These are phyloP conservation scores for Carnegiea gigantea DNA, from an alignment of 179 eudicot genomes.

Conservation along the genomic window DNA sequence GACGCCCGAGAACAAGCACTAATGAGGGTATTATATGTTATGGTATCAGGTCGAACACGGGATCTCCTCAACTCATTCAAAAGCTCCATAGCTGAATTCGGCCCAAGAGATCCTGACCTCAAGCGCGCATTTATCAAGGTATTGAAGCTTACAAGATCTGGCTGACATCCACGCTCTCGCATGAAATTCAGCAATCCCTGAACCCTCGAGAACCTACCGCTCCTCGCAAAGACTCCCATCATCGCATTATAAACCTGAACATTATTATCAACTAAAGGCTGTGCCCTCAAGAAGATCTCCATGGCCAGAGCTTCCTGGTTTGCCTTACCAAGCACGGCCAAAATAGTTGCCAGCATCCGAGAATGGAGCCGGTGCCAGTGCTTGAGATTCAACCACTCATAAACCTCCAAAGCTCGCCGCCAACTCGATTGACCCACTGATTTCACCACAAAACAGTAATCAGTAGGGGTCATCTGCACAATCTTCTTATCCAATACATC, in stretches of 20 bases:
- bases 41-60: slow-evolving; percentile 79
- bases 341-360: slow-evolving; percentile 79
- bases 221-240: slow-evolving; percentile 98
- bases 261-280: slow-evolving; percentile 58
- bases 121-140: slow-evolving; percentile 91
- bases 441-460: slow-evolving; percentile 88
- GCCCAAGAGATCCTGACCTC: slow-evolving; percentile 58
- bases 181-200: slow-evolving; percentile 75
- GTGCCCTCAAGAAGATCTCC: slow-evolving; percentile 73
- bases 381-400: slow-evolving; percentile 86
- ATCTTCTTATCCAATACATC: slow-evolving; percentile 75
- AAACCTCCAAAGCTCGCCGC: slow-evolving; percentile 90
- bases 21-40: slow-evolving; percentile 91
- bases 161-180: slow-evolving; percentile 78
- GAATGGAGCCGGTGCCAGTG: slow-evolving; percentile 85
- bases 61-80: slow-evolving; percentile 75
- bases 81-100: slow-evolving; percentile 65
- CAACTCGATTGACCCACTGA: slow-evolving; percentile 79
- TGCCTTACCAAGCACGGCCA: slow-evolving; percentile 92
- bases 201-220: slow-evolving; percentile 68
- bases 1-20: slow-evolving; percentile 96
- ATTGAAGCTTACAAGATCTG: slow-evolving; percentile 91
- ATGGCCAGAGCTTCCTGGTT: slow-evolving; percentile 81
- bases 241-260: slow-evolving; percentile 95
- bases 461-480: slow-evolving; percentile 91